Evolutionary conservation across 768 basidiomycete genomes (phyloP).

Genomic region (Russula sp.): DNA sequence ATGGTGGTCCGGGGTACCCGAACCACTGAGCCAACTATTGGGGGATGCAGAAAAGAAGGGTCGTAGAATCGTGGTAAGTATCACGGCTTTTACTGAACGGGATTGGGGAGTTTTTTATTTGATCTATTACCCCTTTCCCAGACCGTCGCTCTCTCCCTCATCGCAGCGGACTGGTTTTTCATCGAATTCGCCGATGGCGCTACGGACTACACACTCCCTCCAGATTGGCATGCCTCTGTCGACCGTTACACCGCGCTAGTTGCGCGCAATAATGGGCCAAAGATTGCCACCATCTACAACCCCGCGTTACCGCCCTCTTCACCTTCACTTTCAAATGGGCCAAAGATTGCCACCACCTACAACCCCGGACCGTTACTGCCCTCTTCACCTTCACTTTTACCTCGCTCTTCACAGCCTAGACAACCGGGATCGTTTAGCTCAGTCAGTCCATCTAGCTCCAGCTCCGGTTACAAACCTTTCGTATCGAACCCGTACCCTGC

Average conservation of each 20-base stretch:
- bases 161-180: slow-evolving; percentile 5
- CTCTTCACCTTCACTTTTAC: no score
- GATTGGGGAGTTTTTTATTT: neutral
- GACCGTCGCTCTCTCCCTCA: slow-evolving; percentile 14
- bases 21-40: neutral
- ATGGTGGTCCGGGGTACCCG: slow-evolving; percentile 9
- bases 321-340: no score
- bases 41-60: neutral
- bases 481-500: no score
- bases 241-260: neutral
- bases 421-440: no score
- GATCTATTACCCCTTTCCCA: neutral
- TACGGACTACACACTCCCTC: neutral
- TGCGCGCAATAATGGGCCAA: neutral
- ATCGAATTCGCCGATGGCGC: slow-evolving; percentile 10
- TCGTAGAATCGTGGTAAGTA: neutral
- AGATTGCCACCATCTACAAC: neutral
- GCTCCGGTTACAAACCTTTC: no score
- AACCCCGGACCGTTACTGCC: no score
- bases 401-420: no score
- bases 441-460: no score
- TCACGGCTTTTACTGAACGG: neutral
- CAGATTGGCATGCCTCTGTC: neutral
- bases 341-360: no score
- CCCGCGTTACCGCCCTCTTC: no score